Evolutionary conservation across 2,329 filamentous ascomycete species (phyloP).

Genomic region (Colletotrichum chrysophilum): DNA sequence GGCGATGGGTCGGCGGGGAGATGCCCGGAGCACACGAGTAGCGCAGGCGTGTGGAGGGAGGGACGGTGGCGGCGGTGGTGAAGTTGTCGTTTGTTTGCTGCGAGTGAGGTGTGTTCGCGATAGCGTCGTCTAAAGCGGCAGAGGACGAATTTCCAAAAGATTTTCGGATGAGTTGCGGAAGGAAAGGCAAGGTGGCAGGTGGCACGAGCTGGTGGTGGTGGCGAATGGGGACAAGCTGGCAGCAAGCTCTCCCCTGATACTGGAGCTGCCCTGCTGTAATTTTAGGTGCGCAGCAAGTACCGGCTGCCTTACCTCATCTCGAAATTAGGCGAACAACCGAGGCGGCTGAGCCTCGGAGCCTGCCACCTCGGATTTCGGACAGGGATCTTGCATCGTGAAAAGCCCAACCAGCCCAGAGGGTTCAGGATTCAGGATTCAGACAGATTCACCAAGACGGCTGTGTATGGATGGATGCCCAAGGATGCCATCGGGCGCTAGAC

Average conservation of each 20-base stretch:
- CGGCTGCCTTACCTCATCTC: not conserved
- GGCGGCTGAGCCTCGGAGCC: not conserved
- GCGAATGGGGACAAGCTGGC: not conserved
- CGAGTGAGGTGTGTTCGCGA: not conserved
- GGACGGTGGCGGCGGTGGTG: not conserved
- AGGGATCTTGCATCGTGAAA: not conserved
- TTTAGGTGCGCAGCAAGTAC: not conserved
- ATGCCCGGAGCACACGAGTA: not conserved
- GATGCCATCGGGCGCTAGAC: not conserved
- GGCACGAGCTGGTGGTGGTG: not conserved
- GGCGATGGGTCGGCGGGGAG: not conserved
- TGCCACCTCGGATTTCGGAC: not conserved
- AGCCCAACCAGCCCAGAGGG: not conserved
- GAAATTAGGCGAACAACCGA: not conserved
- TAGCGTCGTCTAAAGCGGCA: not conserved
- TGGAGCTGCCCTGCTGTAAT: not conserved
- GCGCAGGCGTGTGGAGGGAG: not conserved
- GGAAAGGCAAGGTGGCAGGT: not conserved
- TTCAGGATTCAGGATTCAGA: not conserved
- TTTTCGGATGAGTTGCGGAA: not conserved
- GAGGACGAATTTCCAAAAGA: not conserved
- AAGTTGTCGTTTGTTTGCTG: not conserved
- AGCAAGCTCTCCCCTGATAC: not conserved
- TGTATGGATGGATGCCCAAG: conserved; percentile 2
- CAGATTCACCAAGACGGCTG: not conserved